Conservation (phyloP, 441 rosid species). For the Eruca vesicaria region DNA sequence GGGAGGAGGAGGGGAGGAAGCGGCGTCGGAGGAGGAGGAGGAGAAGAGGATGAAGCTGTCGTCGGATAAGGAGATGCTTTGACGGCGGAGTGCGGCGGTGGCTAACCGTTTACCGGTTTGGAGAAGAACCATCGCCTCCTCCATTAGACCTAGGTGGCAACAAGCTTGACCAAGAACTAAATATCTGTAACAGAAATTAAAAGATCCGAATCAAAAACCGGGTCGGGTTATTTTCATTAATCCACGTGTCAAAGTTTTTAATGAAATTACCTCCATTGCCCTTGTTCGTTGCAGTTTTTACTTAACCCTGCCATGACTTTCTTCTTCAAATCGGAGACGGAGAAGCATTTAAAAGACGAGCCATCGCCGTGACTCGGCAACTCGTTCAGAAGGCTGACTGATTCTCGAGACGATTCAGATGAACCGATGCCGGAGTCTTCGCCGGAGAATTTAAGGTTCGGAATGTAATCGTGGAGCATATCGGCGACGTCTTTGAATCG, state of each 20-base stretch:
- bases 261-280: slow-evolving; percentile 75
- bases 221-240: background rate
- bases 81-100: slow-evolving; percentile 84
- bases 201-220: slow-evolving; percentile 15
- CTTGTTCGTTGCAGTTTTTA: slow-evolving; percentile 74
- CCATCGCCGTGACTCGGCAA: slow-evolving; percentile 39
- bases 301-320: slow-evolving; percentile 79
- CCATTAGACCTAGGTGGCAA: slow-evolving; percentile 89
- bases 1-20: slow-evolving; percentile 29
- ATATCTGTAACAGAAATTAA: slow-evolving; percentile 52
- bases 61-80: slow-evolving; percentile 81
- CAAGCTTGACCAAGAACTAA: slow-evolving; percentile 90
- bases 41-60: slow-evolving; percentile 77
- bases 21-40: slow-evolving; percentile 15
- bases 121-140: slow-evolving; percentile 93
- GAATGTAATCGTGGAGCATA: slow-evolving; percentile 91
- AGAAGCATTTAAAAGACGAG: slow-evolving; percentile 74
- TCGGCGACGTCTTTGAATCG: slow-evolving; percentile 89
- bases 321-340: slow-evolving; percentile 89
- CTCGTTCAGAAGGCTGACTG: slow-evolving; percentile 59
- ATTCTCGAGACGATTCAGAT: slow-evolving; percentile 64
- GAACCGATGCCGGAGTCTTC: slow-evolving; percentile 65
- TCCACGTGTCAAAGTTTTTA: background rate
- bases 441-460: slow-evolving; percentile 60
- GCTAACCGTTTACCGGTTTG: slow-evolving; percentile 93